Conservation (phyloP, 73 alveolate species). For the Paramecium caudatum region DNA sequence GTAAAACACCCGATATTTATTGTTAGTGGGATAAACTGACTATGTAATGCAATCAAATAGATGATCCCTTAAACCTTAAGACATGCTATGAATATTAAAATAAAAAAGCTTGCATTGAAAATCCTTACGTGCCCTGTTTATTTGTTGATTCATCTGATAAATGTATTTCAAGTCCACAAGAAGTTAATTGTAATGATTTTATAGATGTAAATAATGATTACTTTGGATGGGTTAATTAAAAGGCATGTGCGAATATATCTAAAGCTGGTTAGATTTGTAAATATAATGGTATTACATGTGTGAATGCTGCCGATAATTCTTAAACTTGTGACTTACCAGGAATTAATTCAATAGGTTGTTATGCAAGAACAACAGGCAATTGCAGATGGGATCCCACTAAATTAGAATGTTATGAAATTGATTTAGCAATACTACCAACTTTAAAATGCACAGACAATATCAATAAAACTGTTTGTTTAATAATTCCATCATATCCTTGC, state of each 20-base stretch:
- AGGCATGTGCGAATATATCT: background rate
- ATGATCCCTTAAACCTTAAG: background rate
- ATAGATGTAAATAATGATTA: background rate
- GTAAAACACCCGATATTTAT: background rate
- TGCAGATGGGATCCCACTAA: slow-evolving; percentile 46
- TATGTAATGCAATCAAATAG: background rate
- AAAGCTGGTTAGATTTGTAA: slow-evolving; percentile 17
- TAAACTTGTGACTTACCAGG: slow-evolving; percentile 17
- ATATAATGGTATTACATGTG: background rate
- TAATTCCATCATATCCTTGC: background rate
- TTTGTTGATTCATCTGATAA: background rate
- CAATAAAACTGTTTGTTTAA: slow-evolving; percentile 20
- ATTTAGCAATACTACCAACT: background rate
- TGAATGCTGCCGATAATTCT: background rate
- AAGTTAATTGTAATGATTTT: background rate
- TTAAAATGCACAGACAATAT: slow-evolving; percentile 12
- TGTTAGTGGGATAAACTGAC: slow-evolving; percentile 33
- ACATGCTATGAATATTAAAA: slow-evolving; percentile 14
- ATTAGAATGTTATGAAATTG: background rate
- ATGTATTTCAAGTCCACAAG: background rate
- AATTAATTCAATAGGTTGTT: slow-evolving; percentile 16
- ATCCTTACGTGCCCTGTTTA: slow-evolving; percentile 39
- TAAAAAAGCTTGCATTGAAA: background rate
- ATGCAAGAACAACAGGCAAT: background rate
- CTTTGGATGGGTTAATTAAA: background rate